These are phyloP conservation scores for Sarocladiaceae sp. DNA, from an alignment of 2,329 filamentous ascomycete genomes.

Conservation along the genomic window DNA sequence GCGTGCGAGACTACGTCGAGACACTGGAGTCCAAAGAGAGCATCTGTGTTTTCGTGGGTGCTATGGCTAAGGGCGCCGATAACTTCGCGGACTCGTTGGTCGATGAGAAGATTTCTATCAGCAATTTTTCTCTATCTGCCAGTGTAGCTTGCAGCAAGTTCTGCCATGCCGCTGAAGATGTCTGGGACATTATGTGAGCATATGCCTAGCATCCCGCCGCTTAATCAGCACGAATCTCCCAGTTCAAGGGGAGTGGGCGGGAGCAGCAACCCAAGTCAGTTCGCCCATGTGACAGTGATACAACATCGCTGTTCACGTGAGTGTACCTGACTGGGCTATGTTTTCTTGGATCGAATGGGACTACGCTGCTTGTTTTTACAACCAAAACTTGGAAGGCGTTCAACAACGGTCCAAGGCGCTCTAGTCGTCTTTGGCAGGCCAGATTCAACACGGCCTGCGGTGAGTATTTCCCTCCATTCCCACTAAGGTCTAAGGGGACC, in stretches of 20 bases:
- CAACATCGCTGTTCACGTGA: conserved; percentile 59
- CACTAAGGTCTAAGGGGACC: neutral
- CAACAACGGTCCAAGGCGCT: conserved; percentile 70
- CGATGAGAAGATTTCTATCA: conserved; percentile 97
- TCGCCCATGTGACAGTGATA: conserved; percentile 53
- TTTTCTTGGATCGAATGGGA: conserved; percentile 57
- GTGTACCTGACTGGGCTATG: conserved; percentile 38
- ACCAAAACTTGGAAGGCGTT: conserved; percentile 76
- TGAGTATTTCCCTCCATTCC: conserved; percentile 15
- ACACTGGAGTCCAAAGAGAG: conserved; percentile 78
- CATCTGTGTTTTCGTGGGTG: conserved; percentile 95
- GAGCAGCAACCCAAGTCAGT: conserved; percentile 18
- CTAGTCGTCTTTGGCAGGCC: conserved; percentile 51
- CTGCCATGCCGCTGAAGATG: conserved; percentile 95
- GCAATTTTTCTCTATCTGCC: conserved; percentile 94
- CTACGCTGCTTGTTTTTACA: conserved; percentile 79
- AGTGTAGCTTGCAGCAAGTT: conserved; percentile 99
- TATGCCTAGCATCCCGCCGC: conserved; percentile 5
- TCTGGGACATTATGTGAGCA: conserved; percentile 83
- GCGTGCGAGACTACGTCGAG: conserved; percentile 84
- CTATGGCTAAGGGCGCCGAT: conserved; percentile 96
- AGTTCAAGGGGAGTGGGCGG: conserved; percentile 16
- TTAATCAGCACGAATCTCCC: neutral
- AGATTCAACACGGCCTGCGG: conserved; percentile 62
- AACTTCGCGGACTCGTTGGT: conserved; percentile 93